Base-by-base conservation (phyloP, 179 eudicot species). In the Vitellaria paradoxa region DNA sequence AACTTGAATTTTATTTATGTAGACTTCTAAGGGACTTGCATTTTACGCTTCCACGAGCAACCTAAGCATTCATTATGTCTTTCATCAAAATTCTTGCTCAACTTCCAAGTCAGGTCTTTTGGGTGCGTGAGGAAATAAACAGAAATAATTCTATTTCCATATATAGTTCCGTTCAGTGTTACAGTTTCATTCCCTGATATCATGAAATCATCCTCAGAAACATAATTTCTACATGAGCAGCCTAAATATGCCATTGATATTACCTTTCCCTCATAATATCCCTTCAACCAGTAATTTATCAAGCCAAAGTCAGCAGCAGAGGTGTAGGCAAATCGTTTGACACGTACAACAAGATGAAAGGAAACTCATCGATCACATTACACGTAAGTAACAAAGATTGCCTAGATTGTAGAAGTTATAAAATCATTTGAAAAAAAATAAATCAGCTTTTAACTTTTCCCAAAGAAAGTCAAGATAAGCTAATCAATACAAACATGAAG, bases 251-350 rank as follows among this genome's bases (percentile, higher is more conserved):
- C 6, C 9, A 49, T 5, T 0, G 7, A 55, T 23, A 71, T 91
- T n/a, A n/a, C n/a, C n/a, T n/a, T n/a, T n/a, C n/a, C n/a, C n/a
- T n/a, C n/a, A n/a, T n/a, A n/a, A n/a, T n/a, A n/a, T n/a, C n/a
- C n/a, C n/a, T n/a, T n/a, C n/a, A n/a, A n/a, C n/a, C n/a, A n/a
- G n/a, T n/a, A 93, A 82, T 93, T 93, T 11, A 86, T 86, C 72
- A 89, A 40, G n/a, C 97, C 97, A 86, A 86, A 93, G 85, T 90
- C 97, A 75, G 97, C 96, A 78, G 97, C 96, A 77, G 97, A 93
- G 71, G 91, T 82, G 76, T 93, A 93, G 40, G 90, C 91, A 86
- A 89, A 93, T 81, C 96, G 86, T 81, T 91, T 93, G 0, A 89
- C n/a, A n/a, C n/a, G n/a, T n/a, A n/a, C n/a, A n/a, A n/a, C n/a